Percentiles rank a stretch among this genome's conserved stretches.
Evolutionary conservation across 768 basidiomycete genomes (phyloP).

Genomic region (Hericium alpestre): DNA sequence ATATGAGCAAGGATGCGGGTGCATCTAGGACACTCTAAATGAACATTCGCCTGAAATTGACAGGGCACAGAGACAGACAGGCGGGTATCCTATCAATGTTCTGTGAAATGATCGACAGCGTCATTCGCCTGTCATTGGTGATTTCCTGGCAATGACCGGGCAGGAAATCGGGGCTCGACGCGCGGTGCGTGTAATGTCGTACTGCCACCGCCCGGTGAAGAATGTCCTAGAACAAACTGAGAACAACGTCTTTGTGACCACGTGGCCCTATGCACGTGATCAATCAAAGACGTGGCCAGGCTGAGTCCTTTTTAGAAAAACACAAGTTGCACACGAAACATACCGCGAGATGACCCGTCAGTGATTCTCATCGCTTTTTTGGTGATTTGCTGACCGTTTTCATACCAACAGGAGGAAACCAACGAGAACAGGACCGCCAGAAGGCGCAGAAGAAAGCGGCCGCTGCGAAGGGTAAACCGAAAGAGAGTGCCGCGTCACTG

Average conservation of each 20-base stretch:
- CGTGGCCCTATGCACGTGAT: not conserved
- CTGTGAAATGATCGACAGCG: too few species aligned
- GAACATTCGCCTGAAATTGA: too few species aligned
- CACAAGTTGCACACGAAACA: not conserved
- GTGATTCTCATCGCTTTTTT: not conserved
- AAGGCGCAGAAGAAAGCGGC: constrained; percentile 67
- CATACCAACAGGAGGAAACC: constrained; percentile 57
- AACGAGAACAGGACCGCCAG: constrained; percentile 64
- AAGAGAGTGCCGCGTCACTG: constrained; percentile 54
- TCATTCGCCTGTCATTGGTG: too few species aligned
- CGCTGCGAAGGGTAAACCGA: constrained; percentile 47
- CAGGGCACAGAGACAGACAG: too few species aligned
- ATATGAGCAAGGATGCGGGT: too few species aligned
- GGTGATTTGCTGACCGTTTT: not conserved
- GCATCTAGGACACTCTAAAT: too few species aligned
- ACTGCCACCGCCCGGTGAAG: not conserved
- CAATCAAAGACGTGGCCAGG: too few species aligned
- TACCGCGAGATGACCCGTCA: constrained; percentile 11
- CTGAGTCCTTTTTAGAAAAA: not conserved
- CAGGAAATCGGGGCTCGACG: too few species aligned
- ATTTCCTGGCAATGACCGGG: too few species aligned
- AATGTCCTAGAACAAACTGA: not conserved
- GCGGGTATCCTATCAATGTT: too few species aligned
- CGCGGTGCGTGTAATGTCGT: not conserved
- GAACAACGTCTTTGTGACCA: not conserved